A percentile compares a stretch with the other conserved stretches of the same genome.
phyloP scores from a whole-genome alignment of 345 rosid genomes.

The Arabidopsis suecica region DNA sequence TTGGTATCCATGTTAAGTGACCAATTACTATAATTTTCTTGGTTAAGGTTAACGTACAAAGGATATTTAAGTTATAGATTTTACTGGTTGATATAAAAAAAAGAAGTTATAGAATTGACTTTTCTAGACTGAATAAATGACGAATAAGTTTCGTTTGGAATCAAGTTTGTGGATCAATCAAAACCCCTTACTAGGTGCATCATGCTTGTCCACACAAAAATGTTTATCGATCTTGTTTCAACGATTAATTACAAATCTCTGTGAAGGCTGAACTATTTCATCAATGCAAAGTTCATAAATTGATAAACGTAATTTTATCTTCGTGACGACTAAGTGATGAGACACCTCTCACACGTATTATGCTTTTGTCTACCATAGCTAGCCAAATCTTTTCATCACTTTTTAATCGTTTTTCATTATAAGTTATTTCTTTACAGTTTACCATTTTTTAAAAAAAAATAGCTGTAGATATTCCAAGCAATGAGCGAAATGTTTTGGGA shows the following conservation, averaged over 20 bases:
- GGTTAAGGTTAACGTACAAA: not conserved
- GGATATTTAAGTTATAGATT: conserved; percentile 3
- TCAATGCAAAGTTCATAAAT: conserved; percentile 5
- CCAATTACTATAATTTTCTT: conserved; percentile 1
- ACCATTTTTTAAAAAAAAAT: too few species aligned
- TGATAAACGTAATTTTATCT: not conserved
- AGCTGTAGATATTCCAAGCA: not conserved
- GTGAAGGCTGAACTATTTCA: conserved; percentile 1
- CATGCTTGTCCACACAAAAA: not conserved
- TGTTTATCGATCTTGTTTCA: not conserved
- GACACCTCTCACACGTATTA: not conserved
- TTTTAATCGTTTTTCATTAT: not conserved
- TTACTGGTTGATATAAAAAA: not conserved
- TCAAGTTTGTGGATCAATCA: not conserved
- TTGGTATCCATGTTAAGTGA: too few species aligned
- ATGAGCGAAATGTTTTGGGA: not conserved
- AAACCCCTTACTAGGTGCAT: not conserved
- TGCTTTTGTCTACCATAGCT: not conserved
- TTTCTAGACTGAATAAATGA: not conserved
- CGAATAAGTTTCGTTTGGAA: not conserved
- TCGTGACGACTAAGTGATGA: not conserved
- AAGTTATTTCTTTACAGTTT: not conserved
- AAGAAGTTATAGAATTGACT: not conserved
- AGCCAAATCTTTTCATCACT: not conserved
- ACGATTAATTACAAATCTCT: not conserved